Evolutionary conservation across 176 grass and related monocot genomes (phyloP), one percentile per base, ranked within the genome.

Genomic region (Thinopyrum elongatum): DNA sequence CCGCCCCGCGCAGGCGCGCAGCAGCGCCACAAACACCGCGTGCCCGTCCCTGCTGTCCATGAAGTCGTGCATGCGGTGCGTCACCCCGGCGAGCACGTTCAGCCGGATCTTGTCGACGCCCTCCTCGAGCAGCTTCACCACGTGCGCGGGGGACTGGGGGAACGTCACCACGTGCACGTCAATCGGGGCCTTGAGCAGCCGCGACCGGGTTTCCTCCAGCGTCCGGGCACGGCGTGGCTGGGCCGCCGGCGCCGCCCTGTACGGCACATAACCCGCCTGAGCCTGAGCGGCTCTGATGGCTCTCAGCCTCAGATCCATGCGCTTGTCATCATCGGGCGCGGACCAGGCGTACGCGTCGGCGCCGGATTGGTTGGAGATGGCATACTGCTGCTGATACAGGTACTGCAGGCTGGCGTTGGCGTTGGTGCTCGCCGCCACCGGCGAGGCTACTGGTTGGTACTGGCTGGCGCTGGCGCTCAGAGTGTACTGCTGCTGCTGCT

Each of bases 31-130:
- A 16, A 90, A 31, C 31, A 87, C 65, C 28, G 10, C 12, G 29
- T 34, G 44, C 26, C 31, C 34, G 25, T 87, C 31, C 21, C 3
- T 16, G 84, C 34, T 11, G 10, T 41, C 66, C 33, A 73, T 67
- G 84, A 79, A 9, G 19, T 8, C 8, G 26, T 33, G 14, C 66
- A 66, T 74, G 39, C 49, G 10, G 58, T 21, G 4, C 80, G 25
- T 78, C 65, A 90, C 74, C 26, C 38, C 13, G 33, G 21, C 21
- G 15, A 87, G 84, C 74, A 79, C 84, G 74, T 33, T 86, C 25
- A 53, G 33, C 26, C 80, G 84, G 28, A 42, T 47, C 58, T 6
- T 23, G 41, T 71, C 64, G 36, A 9, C 14, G 30, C 31, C 70
- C 25, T 82, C 74, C 7, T 8, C 8, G 30, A 90, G 88, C 6